Evolutionary conservation across 73 alveolate genomes (phyloP), one percentile per base, ranked within the genome.

Genomic region (Paramecium biaurelia): DNA sequence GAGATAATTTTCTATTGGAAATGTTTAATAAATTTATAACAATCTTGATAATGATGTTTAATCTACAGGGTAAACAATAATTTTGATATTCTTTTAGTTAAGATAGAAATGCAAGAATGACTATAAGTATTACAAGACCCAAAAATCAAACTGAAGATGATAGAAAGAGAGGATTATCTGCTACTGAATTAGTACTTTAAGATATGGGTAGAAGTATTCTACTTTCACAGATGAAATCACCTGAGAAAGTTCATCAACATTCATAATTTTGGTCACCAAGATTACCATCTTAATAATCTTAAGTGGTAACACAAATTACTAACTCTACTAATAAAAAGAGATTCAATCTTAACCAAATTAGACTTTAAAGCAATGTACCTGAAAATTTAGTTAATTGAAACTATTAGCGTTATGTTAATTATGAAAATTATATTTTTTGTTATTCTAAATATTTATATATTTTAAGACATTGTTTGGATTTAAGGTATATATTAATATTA

Each of bases 111-210:
- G 43, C 90, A 6, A n/a, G 76, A 43, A 79, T 79, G 90, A 79
- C 90, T 2, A 79, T 79, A 10, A 79, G 90, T 63, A 79, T 79
- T 11, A 63, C 84, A 2, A 63, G 84, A 63, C 84, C 41, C 26
- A 63, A 63, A 15, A 63, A 63, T 63, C 26, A 26, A 32, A 32
- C 41, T 63, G 84, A n/a, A n/a, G n/a, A 63, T 26, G 68, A 63
- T 32, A 26, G 84, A 63, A 63, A 26, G 47, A 63, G 84, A 32
- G 84, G 84, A 63, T 49, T 63, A 30, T 63, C 84, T 24, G 84
- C 84, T 12, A 2, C 8, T 14, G 53, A 63, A 4, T 12, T 63
- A 26, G 53, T 23, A 63, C 43, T 15, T 30, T 53, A 53, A 53
- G 45, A 26, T 26, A 26, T 63, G 1, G 84, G 84, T 5, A 30